Percentiles rank a stretch among this genome's conserved stretches.
Evolutionary conservation across 2,329 filamentous ascomycete species (phyloP).

Genomic region (Penicillium griseofulvum): DNA sequence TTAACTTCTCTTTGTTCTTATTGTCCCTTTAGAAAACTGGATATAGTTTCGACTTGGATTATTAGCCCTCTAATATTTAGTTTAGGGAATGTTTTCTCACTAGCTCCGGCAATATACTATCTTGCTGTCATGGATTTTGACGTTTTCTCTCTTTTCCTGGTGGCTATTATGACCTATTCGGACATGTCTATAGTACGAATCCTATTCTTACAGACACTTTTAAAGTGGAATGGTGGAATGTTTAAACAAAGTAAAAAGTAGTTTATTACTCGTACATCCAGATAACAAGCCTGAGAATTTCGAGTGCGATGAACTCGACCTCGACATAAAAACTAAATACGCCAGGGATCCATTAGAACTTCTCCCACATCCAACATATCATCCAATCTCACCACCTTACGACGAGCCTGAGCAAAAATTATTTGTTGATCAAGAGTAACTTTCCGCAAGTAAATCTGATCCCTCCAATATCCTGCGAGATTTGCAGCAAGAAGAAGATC

Average conservation of each 20-base stretch:
- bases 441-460: neutral
- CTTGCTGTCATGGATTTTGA: no score
- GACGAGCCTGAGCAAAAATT: neutral
- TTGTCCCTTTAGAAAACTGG: no score
- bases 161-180: no score
- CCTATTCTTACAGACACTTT: no score
- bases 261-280: neutral
- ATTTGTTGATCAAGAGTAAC: neutral
- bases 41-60: no score
- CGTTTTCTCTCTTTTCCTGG: no score
- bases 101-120: no score
- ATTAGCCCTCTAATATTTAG: no score
- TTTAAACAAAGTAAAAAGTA: no score
- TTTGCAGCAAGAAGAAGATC: neutral
- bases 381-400: neutral
- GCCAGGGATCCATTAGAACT: neutral
- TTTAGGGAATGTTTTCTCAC: no score
- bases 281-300: neutral
- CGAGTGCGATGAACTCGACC: neutral
- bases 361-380: slow-evolving; percentile 2
- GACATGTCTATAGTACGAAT: no score
- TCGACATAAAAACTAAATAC: neutral
- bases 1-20: neutral
- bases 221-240: no score
- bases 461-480: neutral